These are phyloP conservation scores for Auricularia cornea DNA, from an alignment of 768 basidiomycete species.

Conservation along the genomic window DNA sequence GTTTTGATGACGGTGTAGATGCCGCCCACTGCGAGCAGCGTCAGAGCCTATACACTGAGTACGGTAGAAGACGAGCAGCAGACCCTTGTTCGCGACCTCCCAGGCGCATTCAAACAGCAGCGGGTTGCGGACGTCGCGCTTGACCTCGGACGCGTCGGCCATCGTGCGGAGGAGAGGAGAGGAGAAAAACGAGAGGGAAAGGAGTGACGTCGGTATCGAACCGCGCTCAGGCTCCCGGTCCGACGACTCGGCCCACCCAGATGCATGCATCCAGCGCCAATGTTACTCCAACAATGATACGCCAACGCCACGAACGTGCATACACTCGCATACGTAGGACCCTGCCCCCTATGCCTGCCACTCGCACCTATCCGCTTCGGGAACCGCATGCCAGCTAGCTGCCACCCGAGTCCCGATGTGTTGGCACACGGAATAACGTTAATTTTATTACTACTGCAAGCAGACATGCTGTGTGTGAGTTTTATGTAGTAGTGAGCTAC, in stretches of 20 bases:
- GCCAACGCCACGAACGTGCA: too few species aligned
- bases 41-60: neutral
- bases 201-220: neutral
- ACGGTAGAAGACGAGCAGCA: neutral
- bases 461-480: too few species aligned
- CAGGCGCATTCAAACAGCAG: conserved; percentile 92
- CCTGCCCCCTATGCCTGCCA: too few species aligned
- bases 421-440: too few species aligned
- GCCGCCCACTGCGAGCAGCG: conserved; percentile 58
- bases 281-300: too few species aligned
- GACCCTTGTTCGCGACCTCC: conserved; percentile 91
- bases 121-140: conserved; percentile 70
- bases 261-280: neutral
- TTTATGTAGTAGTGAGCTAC: too few species aligned
- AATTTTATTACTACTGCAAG: too few species aligned
- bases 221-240: neutral
- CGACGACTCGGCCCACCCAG: neutral
- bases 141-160: conserved; percentile 11
- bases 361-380: too few species aligned
- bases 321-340: too few species aligned
- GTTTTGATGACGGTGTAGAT: conserved; percentile 99
- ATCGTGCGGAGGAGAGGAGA: neutral
- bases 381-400: too few species aligned
- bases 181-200: neutral
- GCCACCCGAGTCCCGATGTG: too few species aligned